Base-by-base conservation (phyloP, 495 filamentous ascomycete genomes). In the Xylaria longipes region DNA sequence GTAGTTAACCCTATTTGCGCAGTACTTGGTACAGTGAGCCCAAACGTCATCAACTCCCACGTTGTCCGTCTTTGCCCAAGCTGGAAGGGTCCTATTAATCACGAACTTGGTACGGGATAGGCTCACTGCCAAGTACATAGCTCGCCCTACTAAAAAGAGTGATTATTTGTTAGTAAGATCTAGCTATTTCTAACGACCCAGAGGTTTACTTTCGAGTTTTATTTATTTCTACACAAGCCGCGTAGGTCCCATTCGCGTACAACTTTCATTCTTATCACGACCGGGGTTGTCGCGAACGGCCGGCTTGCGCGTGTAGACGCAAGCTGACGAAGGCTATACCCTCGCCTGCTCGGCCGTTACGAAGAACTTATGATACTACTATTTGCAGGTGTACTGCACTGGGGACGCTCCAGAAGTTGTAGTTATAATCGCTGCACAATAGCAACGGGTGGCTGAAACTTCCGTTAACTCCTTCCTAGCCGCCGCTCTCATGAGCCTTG, bases 401-500 rank as follows among this genome's bases (percentile, higher is more conserved):
- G 17, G 52, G 33, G 12, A 56, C 12, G 11, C 5, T 31, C 52
- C 27, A 17, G 5, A 27, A 31, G 29, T 31, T 56, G 5, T 3
- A 37, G 33, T 22, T 27, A 35, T 20, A 60, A 60, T 22, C 8
- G 33, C 22, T n/a, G 37, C 37, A 43, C 52, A 46, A 68, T 43
- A 37, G 37, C 56, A 70, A 48, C 43, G n/a, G 33, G 58, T 70
- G 68, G 68, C 58, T 70, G 68, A 70, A 48, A 63, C 58, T 64
- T 31, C 54, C 37, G 15, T 17, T 52, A 17, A 9, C 29, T 12
- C 64, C 64, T 66, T 39, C 20, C 29, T 35, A 69, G 37, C 46
- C 45, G 57, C 58, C 45, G 5, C n/a, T 41, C 20, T 31, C 31
- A 12, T 33, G 41, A 25, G 37, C 22, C 46, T 27, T 64, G 39